Percentiles rank a stretch among this genome's conserved stretches.
These are phyloP conservation scores for Phytopythium chamaehyphon DNA, from an alignment of 352 stramenopile species.

Conservation along the genomic window DNA sequence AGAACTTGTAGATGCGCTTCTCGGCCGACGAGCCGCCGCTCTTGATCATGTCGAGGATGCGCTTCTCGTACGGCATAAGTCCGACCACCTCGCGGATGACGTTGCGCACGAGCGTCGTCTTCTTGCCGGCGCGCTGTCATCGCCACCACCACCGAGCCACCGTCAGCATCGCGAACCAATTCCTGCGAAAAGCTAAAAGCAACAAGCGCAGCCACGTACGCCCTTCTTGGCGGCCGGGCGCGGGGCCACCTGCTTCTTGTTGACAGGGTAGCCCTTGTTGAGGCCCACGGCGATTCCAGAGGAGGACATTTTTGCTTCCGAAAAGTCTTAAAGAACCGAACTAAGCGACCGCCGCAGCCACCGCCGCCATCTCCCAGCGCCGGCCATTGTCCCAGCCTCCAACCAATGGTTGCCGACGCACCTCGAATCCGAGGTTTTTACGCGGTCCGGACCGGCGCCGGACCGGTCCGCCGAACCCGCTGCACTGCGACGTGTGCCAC, in stretches of 20 bases:
- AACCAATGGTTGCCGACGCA: constrained; percentile 17
- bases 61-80: constrained; percentile 98
- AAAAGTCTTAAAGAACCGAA: constrained; percentile 87
- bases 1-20: constrained; percentile 99
- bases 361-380: neutral
- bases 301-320: constrained; percentile 87
- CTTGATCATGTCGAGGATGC: constrained; percentile 99
- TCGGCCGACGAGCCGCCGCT: constrained; percentile 94
- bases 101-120: constrained; percentile 93
- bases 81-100: constrained; percentile 98
- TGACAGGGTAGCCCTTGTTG: constrained; percentile 91
- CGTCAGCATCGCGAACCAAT: constrained; percentile 3
- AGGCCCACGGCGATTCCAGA: constrained; percentile 90
- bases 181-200: neutral
- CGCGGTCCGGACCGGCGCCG: constrained; percentile 1
- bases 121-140: constrained; percentile 87
- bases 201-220: constrained; percentile 57
- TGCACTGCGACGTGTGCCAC: too few species aligned
- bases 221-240: constrained; percentile 86
- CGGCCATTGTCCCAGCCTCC: too few species aligned
- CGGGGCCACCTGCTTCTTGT: constrained; percentile 88
- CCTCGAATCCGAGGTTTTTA: too few species aligned
- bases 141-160: constrained; percentile 6
- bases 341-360: constrained; percentile 26
- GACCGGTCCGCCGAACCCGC: neutral